phyloP scores from a whole-genome alignment of 2,329 filamentous ascomycete genomes.

The Laburnicola sp. region DNA sequence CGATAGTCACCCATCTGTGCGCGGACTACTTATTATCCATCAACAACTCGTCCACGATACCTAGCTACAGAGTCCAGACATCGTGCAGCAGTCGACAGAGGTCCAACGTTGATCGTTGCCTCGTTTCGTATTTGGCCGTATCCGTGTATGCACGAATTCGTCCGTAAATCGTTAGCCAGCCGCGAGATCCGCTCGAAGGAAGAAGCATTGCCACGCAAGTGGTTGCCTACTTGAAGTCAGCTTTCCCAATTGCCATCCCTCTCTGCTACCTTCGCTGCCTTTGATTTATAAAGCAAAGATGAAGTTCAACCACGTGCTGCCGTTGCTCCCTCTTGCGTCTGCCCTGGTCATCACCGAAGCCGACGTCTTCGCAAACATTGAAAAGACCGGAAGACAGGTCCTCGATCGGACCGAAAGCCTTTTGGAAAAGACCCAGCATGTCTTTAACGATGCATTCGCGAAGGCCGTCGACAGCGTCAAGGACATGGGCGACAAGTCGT shows the following conservation, averaged over 20 bases:
- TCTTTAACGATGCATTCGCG: constrained; percentile 50
- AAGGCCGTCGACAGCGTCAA: constrained; percentile 44
- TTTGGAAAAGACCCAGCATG: constrained; percentile 43
- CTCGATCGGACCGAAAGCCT: constrained; percentile 26
- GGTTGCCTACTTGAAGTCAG: constrained; percentile 11
- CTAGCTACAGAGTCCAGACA: no score
- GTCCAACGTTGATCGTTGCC: neutral
- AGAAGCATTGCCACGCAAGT: constrained; percentile 24
- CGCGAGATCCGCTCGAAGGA: constrained; percentile 14
- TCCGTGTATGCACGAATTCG: constrained; percentile 4
- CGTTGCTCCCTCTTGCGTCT: constrained; percentile 54
- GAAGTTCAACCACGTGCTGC: constrained; percentile 54
- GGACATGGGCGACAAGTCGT: constrained; percentile 33
- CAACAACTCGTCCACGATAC: no score
- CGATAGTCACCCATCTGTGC: no score
- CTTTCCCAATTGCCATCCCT: neutral
- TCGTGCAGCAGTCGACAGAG: no score
- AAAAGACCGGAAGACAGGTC: constrained; percentile 27
- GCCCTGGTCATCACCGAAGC: constrained; percentile 59
- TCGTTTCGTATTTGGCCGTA: constrained; percentile 9
- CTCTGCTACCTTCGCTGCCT: constrained; percentile 10
- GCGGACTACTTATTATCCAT: no score
- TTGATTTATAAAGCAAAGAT: constrained; percentile 42
- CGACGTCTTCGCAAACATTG: constrained; percentile 48
- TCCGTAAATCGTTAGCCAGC: constrained; percentile 2